A percentile compares a stretch with the other conserved stretches of the same genome.
Evolutionary conservation across 192 early-diverging fungal species (phyloP).

Genomic region (Backusella parvicylindrica): DNA sequence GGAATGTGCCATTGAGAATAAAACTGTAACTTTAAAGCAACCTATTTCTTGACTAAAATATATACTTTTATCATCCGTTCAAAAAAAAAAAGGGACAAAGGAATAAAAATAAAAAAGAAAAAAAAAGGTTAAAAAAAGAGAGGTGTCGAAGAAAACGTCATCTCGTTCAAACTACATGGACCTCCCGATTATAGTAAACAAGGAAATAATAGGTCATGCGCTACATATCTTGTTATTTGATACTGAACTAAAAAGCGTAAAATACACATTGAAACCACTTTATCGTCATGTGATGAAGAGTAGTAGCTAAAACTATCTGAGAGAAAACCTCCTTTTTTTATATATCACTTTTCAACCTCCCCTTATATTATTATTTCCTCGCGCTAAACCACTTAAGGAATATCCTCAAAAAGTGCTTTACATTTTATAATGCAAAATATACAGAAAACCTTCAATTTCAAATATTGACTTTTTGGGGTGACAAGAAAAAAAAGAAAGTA

Average conservation of each 20-base stretch:
- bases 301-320: background rate
- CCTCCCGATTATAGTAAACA: background rate
- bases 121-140: background rate
- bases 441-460: background rate
- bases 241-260: background rate
- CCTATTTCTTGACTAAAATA: background rate
- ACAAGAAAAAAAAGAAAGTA: background rate
- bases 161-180: background rate
- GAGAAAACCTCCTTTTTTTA: background rate
- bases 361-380: background rate
- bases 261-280: background rate
- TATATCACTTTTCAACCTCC: background rate
- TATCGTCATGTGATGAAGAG: background rate
- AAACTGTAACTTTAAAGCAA: background rate
- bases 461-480: constrained; percentile 2
- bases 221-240: background rate
- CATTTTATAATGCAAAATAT: constrained; percentile 1
- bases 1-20: background rate
- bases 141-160: background rate
- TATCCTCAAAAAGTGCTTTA: background rate
- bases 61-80: background rate
- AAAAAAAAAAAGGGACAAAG: background rate
- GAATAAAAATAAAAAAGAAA: background rate
- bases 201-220: background rate
- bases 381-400: background rate